Evolutionary conservation across 2,329 filamentous ascomycete genomes (phyloP).

Genomic region (Clarireedia homoeocarpa): DNA sequence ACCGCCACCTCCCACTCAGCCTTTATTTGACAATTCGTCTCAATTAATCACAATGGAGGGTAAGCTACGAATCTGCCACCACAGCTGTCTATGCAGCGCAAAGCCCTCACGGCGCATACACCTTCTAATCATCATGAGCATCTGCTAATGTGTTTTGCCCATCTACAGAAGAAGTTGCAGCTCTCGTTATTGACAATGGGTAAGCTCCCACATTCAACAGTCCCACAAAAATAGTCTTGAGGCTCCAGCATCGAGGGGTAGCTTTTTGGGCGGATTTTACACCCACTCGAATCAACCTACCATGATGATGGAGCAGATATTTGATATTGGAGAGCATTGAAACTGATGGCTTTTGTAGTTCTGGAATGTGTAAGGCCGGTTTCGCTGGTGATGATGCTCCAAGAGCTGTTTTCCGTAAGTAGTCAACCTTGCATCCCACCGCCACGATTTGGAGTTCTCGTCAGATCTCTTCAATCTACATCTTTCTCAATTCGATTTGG

Average conservation of each 20-base stretch:
- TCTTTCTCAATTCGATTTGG: neutral
- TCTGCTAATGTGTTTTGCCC: constrained; percentile 21
- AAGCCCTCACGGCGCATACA: constrained; percentile 13
- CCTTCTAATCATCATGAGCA: constrained; percentile 11
- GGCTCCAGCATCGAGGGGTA: constrained; percentile 19
- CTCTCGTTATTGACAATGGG: constrained; percentile 99
- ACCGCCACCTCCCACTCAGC: constrained; percentile 7
- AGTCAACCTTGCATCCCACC: constrained; percentile 25
- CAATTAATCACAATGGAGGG: constrained; percentile 35
- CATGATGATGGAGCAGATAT: constrained; percentile 8
- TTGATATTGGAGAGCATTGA: constrained; percentile 8
- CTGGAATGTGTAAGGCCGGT: constrained; percentile 99
- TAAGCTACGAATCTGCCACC: constrained; percentile 21
- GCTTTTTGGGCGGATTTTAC: constrained; percentile 7
- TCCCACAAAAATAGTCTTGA: constrained; percentile 9
- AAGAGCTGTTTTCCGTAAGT: constrained; percentile 99
- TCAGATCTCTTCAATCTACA: neutral
- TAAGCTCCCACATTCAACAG: constrained; percentile 54
- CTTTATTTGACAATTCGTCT: constrained; percentile 26
- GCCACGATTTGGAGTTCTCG: neutral
- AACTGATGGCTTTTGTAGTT: constrained; percentile 51
- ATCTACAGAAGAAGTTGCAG: constrained; percentile 93
- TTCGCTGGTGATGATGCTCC: constrained; percentile 99
- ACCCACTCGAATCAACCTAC: constrained; percentile 8
- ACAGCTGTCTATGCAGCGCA: neutral